Evolutionary conservation across 108 stramenopile species (phyloP).

Genomic region (Stephanodiscus minutulus): DNA sequence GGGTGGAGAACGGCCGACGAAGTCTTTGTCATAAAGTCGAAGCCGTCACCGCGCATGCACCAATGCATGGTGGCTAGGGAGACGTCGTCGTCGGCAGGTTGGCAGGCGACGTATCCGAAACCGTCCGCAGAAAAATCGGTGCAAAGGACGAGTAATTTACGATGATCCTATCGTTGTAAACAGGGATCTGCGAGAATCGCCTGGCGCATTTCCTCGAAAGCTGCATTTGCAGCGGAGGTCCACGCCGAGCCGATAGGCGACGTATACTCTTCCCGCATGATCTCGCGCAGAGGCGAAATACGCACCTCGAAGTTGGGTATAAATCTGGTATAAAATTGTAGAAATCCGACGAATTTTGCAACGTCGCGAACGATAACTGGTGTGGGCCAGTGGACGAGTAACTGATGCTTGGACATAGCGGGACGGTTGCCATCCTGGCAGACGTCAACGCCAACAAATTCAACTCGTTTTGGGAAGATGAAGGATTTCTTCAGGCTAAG

Average conservation of each 20-base stretch:
- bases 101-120: background rate
- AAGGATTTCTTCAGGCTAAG: slow-evolving; percentile 2
- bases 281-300: background rate
- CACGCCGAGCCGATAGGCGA: too few species aligned
- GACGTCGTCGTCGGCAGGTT: background rate
- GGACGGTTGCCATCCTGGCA: slow-evolving; percentile 16
- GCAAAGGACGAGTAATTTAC: background rate
- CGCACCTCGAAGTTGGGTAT: slow-evolving; percentile 22
- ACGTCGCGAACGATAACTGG: slow-evolving; percentile 10
- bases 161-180: background rate
- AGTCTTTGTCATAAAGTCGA: background rate
- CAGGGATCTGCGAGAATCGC: background rate
- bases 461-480: slow-evolving; percentile 13
- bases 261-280: too few species aligned
- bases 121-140: background rate
- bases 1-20: background rate
- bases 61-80: background rate
- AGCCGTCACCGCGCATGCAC: background rate
- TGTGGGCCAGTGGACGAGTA: slow-evolving; percentile 2
- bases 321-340: slow-evolving; percentile 1
- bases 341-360: slow-evolving; percentile 18
- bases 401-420: too few species aligned
- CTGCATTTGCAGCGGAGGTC: too few species aligned
- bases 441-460: slow-evolving; percentile 29
- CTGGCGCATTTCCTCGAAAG: background rate